Conservation (phyloP, 2,329 filamentous ascomycete genomes). For the Claviceps purpurea region DNA sequence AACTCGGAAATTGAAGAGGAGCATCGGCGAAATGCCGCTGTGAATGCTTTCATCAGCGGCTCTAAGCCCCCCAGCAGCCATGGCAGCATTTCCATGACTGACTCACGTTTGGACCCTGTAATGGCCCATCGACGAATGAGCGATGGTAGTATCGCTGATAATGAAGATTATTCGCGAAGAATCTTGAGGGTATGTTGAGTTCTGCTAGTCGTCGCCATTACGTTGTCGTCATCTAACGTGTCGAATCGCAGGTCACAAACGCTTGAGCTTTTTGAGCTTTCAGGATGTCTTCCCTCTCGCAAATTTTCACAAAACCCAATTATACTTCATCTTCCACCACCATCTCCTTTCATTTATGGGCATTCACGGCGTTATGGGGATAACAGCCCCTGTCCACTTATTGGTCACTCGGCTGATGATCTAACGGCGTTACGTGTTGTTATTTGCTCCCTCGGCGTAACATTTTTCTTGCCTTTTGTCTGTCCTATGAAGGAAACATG, state of each 20-base stretch:
- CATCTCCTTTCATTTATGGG: slow-evolving; percentile 14
- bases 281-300: not conserved
- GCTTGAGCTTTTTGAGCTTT: slow-evolving; percentile 27
- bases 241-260: slow-evolving; percentile 37
- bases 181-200: slow-evolving; percentile 71
- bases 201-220: not conserved
- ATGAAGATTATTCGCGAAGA: slow-evolving; percentile 90
- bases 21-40: slow-evolving; percentile 66
- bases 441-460: slow-evolving; percentile 19
- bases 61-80: slow-evolving; percentile 49
- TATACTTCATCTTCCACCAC: slow-evolving; percentile 20
- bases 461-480: slow-evolving; percentile 8
- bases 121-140: slow-evolving; percentile 76
- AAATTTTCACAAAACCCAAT: slow-evolving; percentile 6
- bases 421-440: slow-evolving; percentile 23
- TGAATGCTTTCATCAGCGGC: slow-evolving; percentile 60
- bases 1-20: slow-evolving; percentile 73
- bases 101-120: slow-evolving; percentile 76
- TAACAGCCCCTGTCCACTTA: slow-evolving; percentile 24
- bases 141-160: slow-evolving; percentile 92
- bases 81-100: slow-evolving; percentile 57
- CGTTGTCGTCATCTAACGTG: not conserved
- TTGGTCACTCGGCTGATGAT: slow-evolving; percentile 19
- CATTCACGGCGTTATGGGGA: slow-evolving; percentile 31
- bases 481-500: slow-evolving; percentile 1